phyloP scores from a whole-genome alignment of 768 basidiomycete genomes.

The Lactarius akahatsu region DNA sequence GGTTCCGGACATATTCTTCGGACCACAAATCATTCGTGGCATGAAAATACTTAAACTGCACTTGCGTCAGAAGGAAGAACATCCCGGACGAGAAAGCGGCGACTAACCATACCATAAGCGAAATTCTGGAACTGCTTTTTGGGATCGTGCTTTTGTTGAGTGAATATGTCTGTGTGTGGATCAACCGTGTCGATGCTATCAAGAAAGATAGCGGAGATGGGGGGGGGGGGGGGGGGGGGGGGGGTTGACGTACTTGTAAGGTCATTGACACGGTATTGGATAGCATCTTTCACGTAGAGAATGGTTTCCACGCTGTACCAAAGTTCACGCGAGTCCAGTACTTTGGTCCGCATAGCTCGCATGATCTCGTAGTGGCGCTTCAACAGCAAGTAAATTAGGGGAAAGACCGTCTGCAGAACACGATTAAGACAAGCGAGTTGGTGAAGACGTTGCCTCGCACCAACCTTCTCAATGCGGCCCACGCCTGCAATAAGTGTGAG shows the following conservation, averaged over 20 bases:
- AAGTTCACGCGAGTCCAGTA: slow-evolving; percentile 16
- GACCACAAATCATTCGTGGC: slow-evolving; percentile 4
- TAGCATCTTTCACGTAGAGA: background rate
- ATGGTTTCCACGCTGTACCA: background rate
- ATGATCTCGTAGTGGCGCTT: slow-evolving; percentile 30
- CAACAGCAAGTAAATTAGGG: slow-evolving; percentile 24
- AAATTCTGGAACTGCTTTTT: slow-evolving; percentile 31
- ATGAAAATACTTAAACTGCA: slow-evolving; percentile 18
- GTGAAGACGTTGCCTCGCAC: background rate
- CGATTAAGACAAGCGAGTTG: background rate
- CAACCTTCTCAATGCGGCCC: slow-evolving; percentile 35
- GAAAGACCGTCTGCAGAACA: slow-evolving; percentile 20
- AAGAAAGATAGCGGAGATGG: no score
- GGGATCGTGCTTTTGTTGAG: slow-evolving; percentile 28
- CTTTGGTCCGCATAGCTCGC: slow-evolving; percentile 12
- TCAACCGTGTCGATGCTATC: background rate
- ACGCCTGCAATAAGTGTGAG: slow-evolving; percentile 33
- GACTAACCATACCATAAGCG: slow-evolving; percentile 30
- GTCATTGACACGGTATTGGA: slow-evolving; percentile 9
- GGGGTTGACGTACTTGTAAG: slow-evolving; percentile 16
- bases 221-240: no score
- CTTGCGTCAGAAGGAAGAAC: background rate
- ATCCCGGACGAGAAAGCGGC: background rate
- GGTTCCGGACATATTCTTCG: background rate
- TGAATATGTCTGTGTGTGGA: slow-evolving; percentile 26